Conservation (phyloP, 176 grass and related monocot species). For the Bothriochloa decipiens region DNA sequence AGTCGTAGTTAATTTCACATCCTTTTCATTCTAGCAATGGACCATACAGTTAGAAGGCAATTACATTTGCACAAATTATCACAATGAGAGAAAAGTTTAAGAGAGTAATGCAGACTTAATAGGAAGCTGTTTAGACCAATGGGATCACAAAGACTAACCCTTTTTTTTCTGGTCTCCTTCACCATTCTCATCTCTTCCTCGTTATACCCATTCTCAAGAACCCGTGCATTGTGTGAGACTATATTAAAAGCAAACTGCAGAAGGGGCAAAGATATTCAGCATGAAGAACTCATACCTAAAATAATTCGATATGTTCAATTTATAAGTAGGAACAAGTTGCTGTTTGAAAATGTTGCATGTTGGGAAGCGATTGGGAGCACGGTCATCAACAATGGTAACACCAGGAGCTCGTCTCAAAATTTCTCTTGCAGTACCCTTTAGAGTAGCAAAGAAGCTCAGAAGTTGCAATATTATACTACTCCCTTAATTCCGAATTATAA, state of each 20-base stretch:
- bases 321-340: too few relatives aligned
- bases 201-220: slow-evolving; percentile 95
- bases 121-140: neutral
- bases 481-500: too few relatives aligned
- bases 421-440: slow-evolving; percentile 79
- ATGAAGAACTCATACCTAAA: neutral
- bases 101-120: neutral
- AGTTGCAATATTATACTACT: slow-evolving; percentile 14
- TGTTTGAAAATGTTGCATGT: too few relatives aligned
- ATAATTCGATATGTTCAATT: too few relatives aligned
- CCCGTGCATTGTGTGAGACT: slow-evolving; percentile 89
- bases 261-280: slow-evolving; percentile 39
- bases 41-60: slow-evolving; percentile 14
- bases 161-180: slow-evolving; percentile 89
- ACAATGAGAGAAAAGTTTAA: slow-evolving; percentile 17
- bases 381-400: slow-evolving; percentile 78
- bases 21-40: slow-evolving; percentile 70
- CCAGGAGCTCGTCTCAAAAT: slow-evolving; percentile 86
- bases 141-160: slow-evolving; percentile 50
- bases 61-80: slow-evolving; percentile 16
- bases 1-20: slow-evolving; percentile 90
- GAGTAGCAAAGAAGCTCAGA: slow-evolving; percentile 49
- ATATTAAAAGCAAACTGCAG: slow-evolving; percentile 98
- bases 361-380: too few relatives aligned
- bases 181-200: slow-evolving; percentile 99